A percentile compares a stretch with the other conserved stretches of the same genome.
Conservation (phyloP, 129 eudicot species). For the Mikania micrantha region DNA sequence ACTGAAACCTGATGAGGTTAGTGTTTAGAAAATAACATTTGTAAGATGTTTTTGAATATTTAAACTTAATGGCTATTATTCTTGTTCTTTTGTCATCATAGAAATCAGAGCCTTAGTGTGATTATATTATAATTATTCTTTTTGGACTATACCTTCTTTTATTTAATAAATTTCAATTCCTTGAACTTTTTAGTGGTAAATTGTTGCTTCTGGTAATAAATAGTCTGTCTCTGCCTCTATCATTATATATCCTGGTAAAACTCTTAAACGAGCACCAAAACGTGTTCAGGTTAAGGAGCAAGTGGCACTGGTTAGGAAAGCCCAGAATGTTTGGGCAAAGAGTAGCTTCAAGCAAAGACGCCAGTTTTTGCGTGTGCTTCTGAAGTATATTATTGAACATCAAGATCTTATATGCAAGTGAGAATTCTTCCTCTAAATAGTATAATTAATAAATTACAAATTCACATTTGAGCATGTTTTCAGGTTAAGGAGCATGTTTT, state of each 20-base stretch:
- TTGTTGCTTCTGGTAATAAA: background rate
- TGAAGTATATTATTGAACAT: slow-evolving; percentile 89
- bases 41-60: background rate
- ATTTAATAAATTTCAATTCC: background rate
- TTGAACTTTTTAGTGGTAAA: background rate
- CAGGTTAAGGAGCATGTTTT: background rate
- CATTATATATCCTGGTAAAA: background rate
- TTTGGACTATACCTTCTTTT: background rate
- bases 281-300: slow-evolving; percentile 77
- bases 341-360: slow-evolving; percentile 99
- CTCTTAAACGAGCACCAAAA: slow-evolving; percentile 5
- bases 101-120: slow-evolving; percentile 7
- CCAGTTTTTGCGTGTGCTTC: slow-evolving; percentile 84
- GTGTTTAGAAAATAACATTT: slow-evolving; percentile 14
- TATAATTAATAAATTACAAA: background rate
- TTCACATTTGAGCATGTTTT: slow-evolving; percentile 5
- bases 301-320: slow-evolving; percentile 87
- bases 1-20: slow-evolving; percentile 81
- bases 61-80: background rate
- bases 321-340: slow-evolving; percentile 85
- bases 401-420: slow-evolving; percentile 99
- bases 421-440: slow-evolving; percentile 8
- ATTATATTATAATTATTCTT: background rate
- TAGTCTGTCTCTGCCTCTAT: slow-evolving; percentile 12
- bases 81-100: background rate